Percentiles rank a stretch among this genome's conserved stretches.
Conservation (phyloP, 2,329 filamentous ascomycete species). For the Onygenales sp. region DNA sequence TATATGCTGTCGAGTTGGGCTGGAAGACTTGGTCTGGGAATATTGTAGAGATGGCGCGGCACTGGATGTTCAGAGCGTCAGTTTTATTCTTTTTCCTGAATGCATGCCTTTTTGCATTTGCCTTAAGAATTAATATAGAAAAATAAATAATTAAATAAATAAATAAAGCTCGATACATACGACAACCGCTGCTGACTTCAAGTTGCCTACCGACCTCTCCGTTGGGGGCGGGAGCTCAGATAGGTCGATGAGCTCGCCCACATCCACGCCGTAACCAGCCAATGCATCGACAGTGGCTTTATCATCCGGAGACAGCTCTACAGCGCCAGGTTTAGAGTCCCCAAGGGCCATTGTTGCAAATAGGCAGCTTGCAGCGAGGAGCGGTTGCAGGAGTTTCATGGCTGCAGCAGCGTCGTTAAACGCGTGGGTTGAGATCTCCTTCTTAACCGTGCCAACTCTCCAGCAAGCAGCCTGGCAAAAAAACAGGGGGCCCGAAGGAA, state of each 20-base stretch:
- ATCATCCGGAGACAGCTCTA: neutral
- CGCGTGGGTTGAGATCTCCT: neutral
- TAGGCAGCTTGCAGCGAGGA: neutral
- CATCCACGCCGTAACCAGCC: neutral
- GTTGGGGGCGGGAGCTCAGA: neutral
- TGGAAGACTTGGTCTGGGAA: conserved; percentile 10
- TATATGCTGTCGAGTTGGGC: conserved; percentile 6
- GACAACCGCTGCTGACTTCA: neutral
- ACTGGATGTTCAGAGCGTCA: neutral
- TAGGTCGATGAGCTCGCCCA: neutral
- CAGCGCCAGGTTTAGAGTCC: neutral
- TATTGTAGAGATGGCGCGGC: conserved; percentile 6
- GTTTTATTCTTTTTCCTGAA: neutral
- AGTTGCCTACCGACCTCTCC: neutral
- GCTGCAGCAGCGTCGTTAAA: neutral
- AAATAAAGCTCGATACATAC: neutral
- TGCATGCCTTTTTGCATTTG: too few species aligned
- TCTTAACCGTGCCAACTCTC: neutral
- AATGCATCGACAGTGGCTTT: neutral
- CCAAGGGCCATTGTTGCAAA: neutral
- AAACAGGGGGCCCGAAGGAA: too few species aligned
- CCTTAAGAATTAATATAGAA: too few species aligned
- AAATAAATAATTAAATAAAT: too few species aligned
- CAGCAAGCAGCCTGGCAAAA: neutral
- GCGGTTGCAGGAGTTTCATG: neutral